Conservation (phyloP, 2,329 filamentous ascomycete species). For the Oidium heveae region DNA sequence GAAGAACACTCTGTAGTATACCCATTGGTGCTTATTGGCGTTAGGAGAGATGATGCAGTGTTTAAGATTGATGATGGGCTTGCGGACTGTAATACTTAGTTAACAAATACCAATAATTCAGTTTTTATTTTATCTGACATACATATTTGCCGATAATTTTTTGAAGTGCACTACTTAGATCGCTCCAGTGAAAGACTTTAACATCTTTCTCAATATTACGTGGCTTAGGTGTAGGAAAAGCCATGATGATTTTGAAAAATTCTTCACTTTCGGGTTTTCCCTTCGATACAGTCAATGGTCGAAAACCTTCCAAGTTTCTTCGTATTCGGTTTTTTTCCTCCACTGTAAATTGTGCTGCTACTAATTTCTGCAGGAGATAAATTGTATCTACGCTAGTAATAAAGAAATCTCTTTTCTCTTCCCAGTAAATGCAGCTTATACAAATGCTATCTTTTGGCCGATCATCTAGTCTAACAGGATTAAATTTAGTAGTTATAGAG, state of each 20-base stretch:
- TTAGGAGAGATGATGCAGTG: constrained; percentile 11
- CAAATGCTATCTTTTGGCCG: constrained; percentile 66
- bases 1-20: constrained; percentile 12
- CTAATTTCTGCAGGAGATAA: constrained; percentile 72
- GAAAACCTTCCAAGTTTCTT: constrained; percentile 83
- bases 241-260: constrained; percentile 99
- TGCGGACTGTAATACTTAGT: constrained; percentile 9
- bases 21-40: constrained; percentile 13
- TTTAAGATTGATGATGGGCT: constrained; percentile 14
- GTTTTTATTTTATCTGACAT: constrained; percentile 3
- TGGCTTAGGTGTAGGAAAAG: constrained; percentile 80
- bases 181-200: constrained; percentile 95
- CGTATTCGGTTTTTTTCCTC: constrained; percentile 98
- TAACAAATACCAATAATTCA: constrained; percentile 4
- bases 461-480: constrained; percentile 53
- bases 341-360: constrained; percentile 68
- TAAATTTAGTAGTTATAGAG: constrained; percentile 59
- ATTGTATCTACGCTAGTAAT: constrained; percentile 97
- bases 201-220: constrained; percentile 98
- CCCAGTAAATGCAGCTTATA: constrained; percentile 96
- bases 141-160: constrained; percentile 95
- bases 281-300: constrained; percentile 81
- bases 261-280: constrained; percentile 78
- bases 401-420: constrained; percentile 69
- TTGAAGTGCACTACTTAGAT: constrained; percentile 63